Conservation (phyloP, 2,329 filamentous ascomycete species). For the Phaeosphaeria sp. region DNA sequence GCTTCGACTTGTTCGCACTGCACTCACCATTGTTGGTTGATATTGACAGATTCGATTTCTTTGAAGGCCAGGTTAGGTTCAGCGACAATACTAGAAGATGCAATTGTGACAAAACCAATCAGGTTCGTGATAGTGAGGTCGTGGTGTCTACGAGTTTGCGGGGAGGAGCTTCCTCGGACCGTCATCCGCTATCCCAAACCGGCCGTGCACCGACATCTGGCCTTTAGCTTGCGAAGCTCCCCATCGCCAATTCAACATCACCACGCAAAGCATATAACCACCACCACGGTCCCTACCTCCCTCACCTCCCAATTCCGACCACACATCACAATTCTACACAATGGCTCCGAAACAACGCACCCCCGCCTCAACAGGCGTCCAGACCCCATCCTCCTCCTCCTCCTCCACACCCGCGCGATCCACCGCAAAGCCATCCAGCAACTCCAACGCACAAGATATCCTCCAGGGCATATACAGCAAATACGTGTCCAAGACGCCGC, state of each 20-base stretch:
- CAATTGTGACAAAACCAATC: background rate
- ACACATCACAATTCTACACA: slow-evolving; percentile 9
- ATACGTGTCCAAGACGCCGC: slow-evolving; percentile 82
- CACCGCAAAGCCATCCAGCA: slow-evolving; percentile 29
- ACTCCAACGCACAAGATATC: slow-evolving; percentile 62
- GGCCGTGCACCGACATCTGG: slow-evolving; percentile 25
- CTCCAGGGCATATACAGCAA: slow-evolving; percentile 74
- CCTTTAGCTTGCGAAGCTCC: slow-evolving; percentile 27
- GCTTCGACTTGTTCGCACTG: background rate
- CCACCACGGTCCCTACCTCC: background rate
- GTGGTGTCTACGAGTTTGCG: slow-evolving; percentile 13
- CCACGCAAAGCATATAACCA: slow-evolving; percentile 12
- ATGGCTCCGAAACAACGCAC: slow-evolving; percentile 46
- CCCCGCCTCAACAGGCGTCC: slow-evolving; percentile 17
- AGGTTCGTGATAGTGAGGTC: background rate
- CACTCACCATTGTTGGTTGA: background rate
- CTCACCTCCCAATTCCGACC: background rate
- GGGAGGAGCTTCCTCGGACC: slow-evolving; percentile 11
- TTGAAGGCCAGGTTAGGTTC: background rate
- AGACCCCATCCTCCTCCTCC: slow-evolving; percentile 20
- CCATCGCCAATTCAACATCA: slow-evolving; percentile 16
- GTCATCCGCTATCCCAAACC: slow-evolving; percentile 8
- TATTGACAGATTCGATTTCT: background rate
- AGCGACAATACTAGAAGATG: background rate
- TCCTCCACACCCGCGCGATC: slow-evolving; percentile 28